Conservation (phyloP, 2,329 filamentous ascomycete genomes). For the Colletotrichum scovillei region DNA sequence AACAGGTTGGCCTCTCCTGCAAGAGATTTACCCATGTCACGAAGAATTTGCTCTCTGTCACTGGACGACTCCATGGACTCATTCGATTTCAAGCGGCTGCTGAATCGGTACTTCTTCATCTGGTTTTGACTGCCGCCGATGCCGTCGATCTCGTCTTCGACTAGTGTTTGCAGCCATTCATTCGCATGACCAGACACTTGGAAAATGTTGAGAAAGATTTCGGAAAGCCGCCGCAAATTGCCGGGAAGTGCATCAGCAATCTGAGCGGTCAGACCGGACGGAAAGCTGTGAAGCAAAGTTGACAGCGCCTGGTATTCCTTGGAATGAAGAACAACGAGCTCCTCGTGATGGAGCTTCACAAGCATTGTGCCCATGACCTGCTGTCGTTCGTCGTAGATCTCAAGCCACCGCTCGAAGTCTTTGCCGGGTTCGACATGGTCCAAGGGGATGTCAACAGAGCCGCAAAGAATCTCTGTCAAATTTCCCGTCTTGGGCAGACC, state of each 20-base stretch:
- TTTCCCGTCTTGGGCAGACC: slow-evolving; percentile 55
- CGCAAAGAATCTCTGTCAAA: slow-evolving; percentile 66
- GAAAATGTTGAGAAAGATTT: slow-evolving; percentile 92
- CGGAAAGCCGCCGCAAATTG: slow-evolving; percentile 83
- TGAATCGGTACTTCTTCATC: slow-evolving; percentile 79
- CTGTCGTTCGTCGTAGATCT: slow-evolving; percentile 79
- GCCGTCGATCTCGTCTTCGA: slow-evolving; percentile 97
- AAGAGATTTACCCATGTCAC: slow-evolving; percentile 82
- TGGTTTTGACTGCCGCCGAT: slow-evolving; percentile 81
- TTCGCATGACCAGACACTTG: slow-evolving; percentile 87
- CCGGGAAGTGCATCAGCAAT: slow-evolving; percentile 83
- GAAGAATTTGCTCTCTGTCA: slow-evolving; percentile 78
- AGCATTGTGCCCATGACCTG: slow-evolving; percentile 86
- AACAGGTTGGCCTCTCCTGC: slow-evolving; percentile 92
- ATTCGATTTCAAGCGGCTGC: slow-evolving; percentile 75
- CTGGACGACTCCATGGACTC: slow-evolving; percentile 71
- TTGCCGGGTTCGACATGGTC: slow-evolving; percentile 82
- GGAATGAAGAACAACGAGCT: slow-evolving; percentile 88
- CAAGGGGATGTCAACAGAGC: slow-evolving; percentile 84
- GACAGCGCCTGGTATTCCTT: slow-evolving; percentile 87
- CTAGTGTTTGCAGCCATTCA: slow-evolving; percentile 92
- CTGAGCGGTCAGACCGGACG: slow-evolving; percentile 84
- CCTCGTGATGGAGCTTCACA: slow-evolving; percentile 84
- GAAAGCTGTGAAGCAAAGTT: slow-evolving; percentile 86
- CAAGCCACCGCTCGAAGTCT: slow-evolving; percentile 90